Percentiles rank a stretch among this genome's conserved stretches.
These are phyloP conservation scores for Penicillium canariense DNA, from an alignment of 495 filamentous ascomycete species.

Conservation along the genomic window DNA sequence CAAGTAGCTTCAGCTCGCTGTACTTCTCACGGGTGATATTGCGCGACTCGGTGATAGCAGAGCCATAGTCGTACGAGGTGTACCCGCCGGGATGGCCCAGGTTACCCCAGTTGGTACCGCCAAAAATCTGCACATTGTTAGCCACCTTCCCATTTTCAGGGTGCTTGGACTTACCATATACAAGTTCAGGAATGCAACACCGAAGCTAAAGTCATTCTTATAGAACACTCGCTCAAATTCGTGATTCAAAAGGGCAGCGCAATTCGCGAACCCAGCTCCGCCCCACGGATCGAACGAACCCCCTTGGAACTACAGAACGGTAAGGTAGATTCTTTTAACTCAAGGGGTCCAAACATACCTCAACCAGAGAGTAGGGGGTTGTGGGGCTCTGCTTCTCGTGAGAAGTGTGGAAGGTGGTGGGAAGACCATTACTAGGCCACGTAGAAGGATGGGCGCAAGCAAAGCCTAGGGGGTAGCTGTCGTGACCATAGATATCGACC, in stretches of 20 bases:
- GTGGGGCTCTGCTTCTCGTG: slow-evolving; percentile 60
- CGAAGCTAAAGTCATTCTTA: slow-evolving; percentile 71
- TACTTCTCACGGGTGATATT: slow-evolving; percentile 71
- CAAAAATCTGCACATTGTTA: slow-evolving; percentile 49
- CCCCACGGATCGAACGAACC: slow-evolving; percentile 79
- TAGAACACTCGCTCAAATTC: slow-evolving; percentile 79
- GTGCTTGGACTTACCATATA: slow-evolving; percentile 59
- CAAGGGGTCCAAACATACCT: slow-evolving; percentile 34
- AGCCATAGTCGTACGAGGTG: slow-evolving; percentile 72
- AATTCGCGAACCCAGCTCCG: slow-evolving; percentile 63
- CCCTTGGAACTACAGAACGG: slow-evolving; percentile 58
- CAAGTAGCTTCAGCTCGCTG: slow-evolving; percentile 71
- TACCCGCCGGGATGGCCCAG: slow-evolving; percentile 70
- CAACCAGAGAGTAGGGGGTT: slow-evolving; percentile 67
- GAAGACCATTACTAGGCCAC: slow-evolving; percentile 49
- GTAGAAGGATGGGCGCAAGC: slow-evolving; percentile 53
- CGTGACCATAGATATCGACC: slow-evolving; percentile 78
- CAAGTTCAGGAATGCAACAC: slow-evolving; percentile 58
- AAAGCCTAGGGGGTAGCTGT: slow-evolving; percentile 68
- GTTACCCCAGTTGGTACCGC: slow-evolving; percentile 87
- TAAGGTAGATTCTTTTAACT: slow-evolving; percentile 7
- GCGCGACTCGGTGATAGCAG: slow-evolving; percentile 65
- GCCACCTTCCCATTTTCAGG: neutral
- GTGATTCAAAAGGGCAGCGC: slow-evolving; percentile 59
- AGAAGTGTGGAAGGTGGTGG: slow-evolving; percentile 41